phyloP scores from a whole-genome alignment of 768 basidiomycete genomes.

The Naganishia kalamii region DNA sequence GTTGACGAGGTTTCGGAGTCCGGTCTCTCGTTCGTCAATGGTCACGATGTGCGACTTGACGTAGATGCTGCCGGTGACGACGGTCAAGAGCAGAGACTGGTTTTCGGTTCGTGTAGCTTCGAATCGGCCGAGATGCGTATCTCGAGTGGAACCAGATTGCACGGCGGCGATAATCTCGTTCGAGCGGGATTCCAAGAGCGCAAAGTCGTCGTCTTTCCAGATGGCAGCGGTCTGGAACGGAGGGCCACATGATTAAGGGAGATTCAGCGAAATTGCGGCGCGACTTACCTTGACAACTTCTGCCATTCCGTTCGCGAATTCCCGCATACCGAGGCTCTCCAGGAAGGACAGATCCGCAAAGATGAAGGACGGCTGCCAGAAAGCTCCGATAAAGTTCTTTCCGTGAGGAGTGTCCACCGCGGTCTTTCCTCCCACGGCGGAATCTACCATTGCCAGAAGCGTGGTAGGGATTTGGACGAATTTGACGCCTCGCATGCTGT shows the following conservation, averaged over 20 bases:
- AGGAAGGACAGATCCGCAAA: conserved; percentile 97
- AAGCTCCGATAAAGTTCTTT: conserved; percentile 96
- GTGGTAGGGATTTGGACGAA: conserved; percentile 96
- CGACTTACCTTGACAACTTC: conserved; percentile 70
- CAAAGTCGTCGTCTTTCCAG: conserved; percentile 87
- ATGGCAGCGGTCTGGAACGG: conserved; percentile 85
- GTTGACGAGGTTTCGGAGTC: conserved; percentile 95
- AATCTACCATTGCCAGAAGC: conserved; percentile 96
- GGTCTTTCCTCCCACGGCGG: conserved; percentile 93
- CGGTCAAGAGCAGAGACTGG: conserved; percentile 78
- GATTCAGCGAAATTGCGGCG: conserved; percentile 6
- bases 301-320: conserved; percentile 98
- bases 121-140: conserved; percentile 51
- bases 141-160: conserved; percentile 53
- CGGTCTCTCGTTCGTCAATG: conserved; percentile 90
- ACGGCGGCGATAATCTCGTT: conserved; percentile 78
- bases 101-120: conserved; percentile 56
- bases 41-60: conserved; percentile 98
- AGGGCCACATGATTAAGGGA: not conserved
- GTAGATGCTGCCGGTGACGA: conserved; percentile 86
- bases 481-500: conserved; percentile 91
- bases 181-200: conserved; percentile 75
- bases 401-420: conserved; percentile 98
- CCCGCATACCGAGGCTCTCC: conserved; percentile 80
- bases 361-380: conserved; percentile 95